Evolutionary conservation across 2,329 filamentous ascomycete species (phyloP).

Genomic region (Thelonectria olida): DNA sequence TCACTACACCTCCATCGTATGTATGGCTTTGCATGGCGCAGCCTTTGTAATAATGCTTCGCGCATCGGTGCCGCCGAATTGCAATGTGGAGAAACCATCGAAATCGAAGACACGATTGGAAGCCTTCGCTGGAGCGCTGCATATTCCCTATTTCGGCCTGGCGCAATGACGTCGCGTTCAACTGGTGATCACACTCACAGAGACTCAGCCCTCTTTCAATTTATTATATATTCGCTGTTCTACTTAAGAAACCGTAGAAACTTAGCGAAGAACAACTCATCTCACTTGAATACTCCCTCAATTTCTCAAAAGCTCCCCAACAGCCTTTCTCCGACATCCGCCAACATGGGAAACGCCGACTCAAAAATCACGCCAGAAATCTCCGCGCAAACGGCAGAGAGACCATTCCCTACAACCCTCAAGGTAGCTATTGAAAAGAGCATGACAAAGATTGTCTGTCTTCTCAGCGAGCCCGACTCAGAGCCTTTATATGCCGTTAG

Average conservation of each 20-base stretch:
- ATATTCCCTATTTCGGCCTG: background rate
- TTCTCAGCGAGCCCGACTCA: slow-evolving; percentile 2
- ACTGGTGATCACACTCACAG: background rate
- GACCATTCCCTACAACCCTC: background rate
- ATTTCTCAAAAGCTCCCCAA: too few relatives aligned
- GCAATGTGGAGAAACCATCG: background rate
- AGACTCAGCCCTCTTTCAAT: background rate
- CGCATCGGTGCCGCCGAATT: too few relatives aligned
- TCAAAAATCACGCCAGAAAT: background rate
- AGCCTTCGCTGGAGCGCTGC: background rate
- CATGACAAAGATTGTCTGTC: background rate
- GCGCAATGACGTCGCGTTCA: background rate
- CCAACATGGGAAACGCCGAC: background rate
- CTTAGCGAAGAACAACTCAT: background rate
- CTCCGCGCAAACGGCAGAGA: background rate
- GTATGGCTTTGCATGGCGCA: too few relatives aligned
- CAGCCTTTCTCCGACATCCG: background rate
- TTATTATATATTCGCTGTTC: background rate
- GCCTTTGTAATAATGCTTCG: too few relatives aligned
- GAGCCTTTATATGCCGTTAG: background rate
- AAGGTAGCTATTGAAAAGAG: background rate
- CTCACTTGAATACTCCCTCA: background rate
- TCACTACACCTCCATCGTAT: too few relatives aligned
- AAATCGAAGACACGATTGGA: background rate
- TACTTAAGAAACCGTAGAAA: background rate